Conservation (phyloP, 75 land plant species). For the Cryptomeria japonica region DNA sequence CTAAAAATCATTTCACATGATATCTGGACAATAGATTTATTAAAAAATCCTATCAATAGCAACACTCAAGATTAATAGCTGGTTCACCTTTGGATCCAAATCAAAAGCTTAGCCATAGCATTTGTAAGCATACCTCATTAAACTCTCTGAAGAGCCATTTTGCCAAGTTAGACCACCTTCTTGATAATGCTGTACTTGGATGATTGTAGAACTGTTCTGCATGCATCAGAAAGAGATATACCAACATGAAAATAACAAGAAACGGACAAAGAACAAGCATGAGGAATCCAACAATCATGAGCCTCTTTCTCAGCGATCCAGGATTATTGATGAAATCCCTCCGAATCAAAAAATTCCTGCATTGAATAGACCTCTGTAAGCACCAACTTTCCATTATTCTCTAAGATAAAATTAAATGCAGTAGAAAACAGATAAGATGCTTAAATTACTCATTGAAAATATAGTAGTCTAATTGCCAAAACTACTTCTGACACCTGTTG, state of each 20-base stretch:
- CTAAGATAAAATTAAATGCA: neutral
- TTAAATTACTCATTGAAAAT: neutral
- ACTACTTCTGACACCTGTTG: neutral
- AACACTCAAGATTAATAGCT: neutral
- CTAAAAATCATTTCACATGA: neutral
- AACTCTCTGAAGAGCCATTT: slow-evolving; percentile 97
- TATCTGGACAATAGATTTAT: neutral
- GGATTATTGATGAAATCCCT: slow-evolving; percentile 84
- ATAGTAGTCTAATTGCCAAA: neutral
- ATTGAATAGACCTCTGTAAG: slow-evolving; percentile 6
- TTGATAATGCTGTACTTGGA: slow-evolving; percentile 83
- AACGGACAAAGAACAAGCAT: slow-evolving; percentile 92
- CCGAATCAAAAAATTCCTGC: slow-evolving; percentile 80
- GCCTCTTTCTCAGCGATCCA: slow-evolving; percentile 61
- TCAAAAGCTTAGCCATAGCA: neutral
- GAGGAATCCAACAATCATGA: slow-evolving; percentile 63
- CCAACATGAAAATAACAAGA: slow-evolving; percentile 87
- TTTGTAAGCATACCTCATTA: slow-evolving; percentile 78
- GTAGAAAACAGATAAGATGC: neutral
- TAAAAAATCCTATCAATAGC: neutral
- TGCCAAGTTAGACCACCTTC: slow-evolving; percentile 98
- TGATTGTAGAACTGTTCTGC: slow-evolving; percentile 97
- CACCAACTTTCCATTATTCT: neutral
- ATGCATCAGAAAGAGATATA: slow-evolving; percentile 83
- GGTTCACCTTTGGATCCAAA: neutral